phyloP scores from a whole-genome alignment of 2,329 filamentous ascomycete species.

The Juglanconis juglandina region DNA sequence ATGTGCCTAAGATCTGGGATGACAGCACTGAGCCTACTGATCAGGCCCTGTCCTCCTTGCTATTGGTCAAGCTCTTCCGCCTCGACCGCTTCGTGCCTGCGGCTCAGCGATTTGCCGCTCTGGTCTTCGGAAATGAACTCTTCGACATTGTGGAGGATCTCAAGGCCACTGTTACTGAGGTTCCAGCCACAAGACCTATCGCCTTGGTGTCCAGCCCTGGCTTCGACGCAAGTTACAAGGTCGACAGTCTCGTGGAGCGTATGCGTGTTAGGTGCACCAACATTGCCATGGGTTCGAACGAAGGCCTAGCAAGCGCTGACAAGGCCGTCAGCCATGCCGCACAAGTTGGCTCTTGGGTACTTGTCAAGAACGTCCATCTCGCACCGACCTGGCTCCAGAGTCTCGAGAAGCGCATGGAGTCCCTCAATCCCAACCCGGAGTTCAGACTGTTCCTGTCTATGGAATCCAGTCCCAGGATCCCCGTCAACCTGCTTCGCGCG shows the following conservation, averaged over 20 bases:
- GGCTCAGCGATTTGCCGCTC: constrained; percentile 83
- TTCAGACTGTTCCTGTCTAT: constrained; percentile 97
- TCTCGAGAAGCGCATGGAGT: constrained; percentile 93
- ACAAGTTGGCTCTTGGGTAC: constrained; percentile 88
- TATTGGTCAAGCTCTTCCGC: constrained; percentile 91
- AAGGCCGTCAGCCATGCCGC: constrained; percentile 93
- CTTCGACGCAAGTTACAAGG: constrained; percentile 98
- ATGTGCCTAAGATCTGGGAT: constrained; percentile 74
- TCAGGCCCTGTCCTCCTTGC: constrained; percentile 74
- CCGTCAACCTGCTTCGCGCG: constrained; percentile 88
- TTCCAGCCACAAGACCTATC: constrained; percentile 79
- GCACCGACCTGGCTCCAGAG: constrained; percentile 95
- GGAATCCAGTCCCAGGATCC: constrained; percentile 95
- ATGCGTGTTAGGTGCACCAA: constrained; percentile 82
- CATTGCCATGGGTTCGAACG: constrained; percentile 98
- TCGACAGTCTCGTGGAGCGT: constrained; percentile 87
- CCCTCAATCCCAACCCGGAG: constrained; percentile 86
- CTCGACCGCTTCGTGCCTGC: constrained; percentile 92
- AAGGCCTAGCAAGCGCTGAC: constrained; percentile 87
- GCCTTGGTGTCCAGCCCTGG: constrained; percentile 91
- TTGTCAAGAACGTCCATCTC: constrained; percentile 98
- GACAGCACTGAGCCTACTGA: constrained; percentile 63
- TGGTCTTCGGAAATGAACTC: constrained; percentile 79
- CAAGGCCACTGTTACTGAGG: constrained; percentile 77
- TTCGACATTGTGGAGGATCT: constrained; percentile 85